phyloP scores from a whole-genome alignment of 306 rosid species.

The Glycine soja region DNA sequence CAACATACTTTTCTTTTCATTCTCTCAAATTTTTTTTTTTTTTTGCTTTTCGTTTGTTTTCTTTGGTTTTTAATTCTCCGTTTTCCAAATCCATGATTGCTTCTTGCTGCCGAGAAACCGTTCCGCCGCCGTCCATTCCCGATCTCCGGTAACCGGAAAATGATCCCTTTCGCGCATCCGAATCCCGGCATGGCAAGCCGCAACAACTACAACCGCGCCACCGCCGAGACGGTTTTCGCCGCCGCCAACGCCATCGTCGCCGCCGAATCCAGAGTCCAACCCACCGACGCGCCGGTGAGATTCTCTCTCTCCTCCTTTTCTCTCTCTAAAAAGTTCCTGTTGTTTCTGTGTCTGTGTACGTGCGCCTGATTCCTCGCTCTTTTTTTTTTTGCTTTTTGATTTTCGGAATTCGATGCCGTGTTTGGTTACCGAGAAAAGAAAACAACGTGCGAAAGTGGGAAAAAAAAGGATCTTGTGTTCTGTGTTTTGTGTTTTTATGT shows the following conservation, averaged over 20 bases:
- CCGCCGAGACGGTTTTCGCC: slow-evolving; percentile 87
- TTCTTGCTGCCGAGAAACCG: slow-evolving; percentile 47
- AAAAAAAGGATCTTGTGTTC: slow-evolving; percentile 50
- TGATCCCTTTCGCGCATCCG: not conserved
- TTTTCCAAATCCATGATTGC: slow-evolving; percentile 52
- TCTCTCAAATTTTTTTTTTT: not conserved
- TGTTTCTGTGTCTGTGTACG: not conserved
- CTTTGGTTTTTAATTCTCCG: not conserved
- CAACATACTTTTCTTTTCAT: slow-evolving; percentile 15
- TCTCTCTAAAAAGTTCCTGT: slow-evolving; percentile 12
- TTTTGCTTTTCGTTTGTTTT: not conserved
- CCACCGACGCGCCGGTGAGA: slow-evolving; percentile 67
- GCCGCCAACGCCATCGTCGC: slow-evolving; percentile 93
- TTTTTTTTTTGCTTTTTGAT: slow-evolving; percentile 1
- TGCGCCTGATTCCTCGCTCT: slow-evolving; percentile 29
- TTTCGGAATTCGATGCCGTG: slow-evolving; percentile 37
- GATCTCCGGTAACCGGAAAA: slow-evolving; percentile 45
- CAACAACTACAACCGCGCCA: slow-evolving; percentile 65
- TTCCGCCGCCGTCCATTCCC: slow-evolving; percentile 21
- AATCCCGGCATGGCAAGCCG: slow-evolving; percentile 52
- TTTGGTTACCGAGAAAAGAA: slow-evolving; percentile 46
- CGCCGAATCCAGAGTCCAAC: slow-evolving; percentile 89
- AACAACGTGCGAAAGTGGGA: slow-evolving; percentile 29
- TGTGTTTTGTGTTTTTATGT: slow-evolving; percentile 26
- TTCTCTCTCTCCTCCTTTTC: not conserved